Conservation (phyloP, 2,329 filamentous ascomycete species). For the Penicillium sp. region DNA sequence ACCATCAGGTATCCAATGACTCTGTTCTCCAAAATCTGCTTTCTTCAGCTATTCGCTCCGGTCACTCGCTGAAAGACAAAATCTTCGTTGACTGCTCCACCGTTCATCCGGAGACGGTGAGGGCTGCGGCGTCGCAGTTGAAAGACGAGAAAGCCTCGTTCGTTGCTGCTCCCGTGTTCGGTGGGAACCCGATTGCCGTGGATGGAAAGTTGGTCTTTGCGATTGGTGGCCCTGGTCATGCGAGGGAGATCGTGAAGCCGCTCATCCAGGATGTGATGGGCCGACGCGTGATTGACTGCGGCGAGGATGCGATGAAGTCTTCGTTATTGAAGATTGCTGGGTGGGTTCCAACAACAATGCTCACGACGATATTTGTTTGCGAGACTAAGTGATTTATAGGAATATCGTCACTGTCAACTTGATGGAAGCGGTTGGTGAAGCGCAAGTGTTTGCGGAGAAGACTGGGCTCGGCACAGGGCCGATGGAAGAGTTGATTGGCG, state of each 20-base stretch:
- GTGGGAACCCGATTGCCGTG: conserved; percentile 41
- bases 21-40: conserved; percentile 32
- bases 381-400: conserved; percentile 13
- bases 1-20: conserved; percentile 38
- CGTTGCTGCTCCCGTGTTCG: conserved; percentile 42
- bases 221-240: conserved; percentile 35
- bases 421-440: conserved; percentile 45
- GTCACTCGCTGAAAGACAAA: conserved; percentile 56
- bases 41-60: conserved; percentile 22
- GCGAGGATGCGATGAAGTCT: conserved; percentile 41
- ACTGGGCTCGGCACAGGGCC: conserved; percentile 40
- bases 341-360: conserved; percentile 16
- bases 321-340: conserved; percentile 44
- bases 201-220: conserved; percentile 45
- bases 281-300: conserved; percentile 39
- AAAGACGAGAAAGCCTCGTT: conserved; percentile 34
- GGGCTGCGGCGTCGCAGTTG: conserved; percentile 30
- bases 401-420: conserved; percentile 42
- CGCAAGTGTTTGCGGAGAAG: conserved; percentile 45
- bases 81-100: conserved; percentile 83
- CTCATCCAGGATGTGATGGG: conserved; percentile 44
- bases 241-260: conserved; percentile 34
- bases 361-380: neutral
- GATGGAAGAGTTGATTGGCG: conserved; percentile 41
- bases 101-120: conserved; percentile 66